Base-by-base conservation (phyloP, 2,329 filamentous ascomycete species). In the Paraconiothyrium sp. region DNA sequence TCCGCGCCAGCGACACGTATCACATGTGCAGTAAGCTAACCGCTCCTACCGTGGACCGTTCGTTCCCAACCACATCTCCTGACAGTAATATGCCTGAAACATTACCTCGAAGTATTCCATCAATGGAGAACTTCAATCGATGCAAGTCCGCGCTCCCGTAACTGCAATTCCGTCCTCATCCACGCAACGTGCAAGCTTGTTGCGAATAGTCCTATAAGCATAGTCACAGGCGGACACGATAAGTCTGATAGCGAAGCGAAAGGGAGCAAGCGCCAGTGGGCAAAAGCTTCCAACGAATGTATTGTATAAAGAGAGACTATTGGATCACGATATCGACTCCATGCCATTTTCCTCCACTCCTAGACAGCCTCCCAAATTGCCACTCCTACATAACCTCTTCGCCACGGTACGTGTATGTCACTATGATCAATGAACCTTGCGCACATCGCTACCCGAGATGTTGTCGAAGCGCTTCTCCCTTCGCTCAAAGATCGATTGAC, bases 251-350 rank as follows among this genome's bases (percentile, higher is more conserved):
- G 6, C 27, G 27, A 30, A 30, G 6, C 27, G 27, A 30, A 6
- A 30, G 27, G 6, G 4, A 30, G 27, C 6, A 6, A 30, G 27
- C 27, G 16, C 37, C 13, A 14, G 16, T n/a, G 41, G 5, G 9
- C 4, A 6, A 22, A 22, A 7, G 20, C 20, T 20, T 44, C 41
- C n/a, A n/a, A 9, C 41, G 27, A 49, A n/a, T 49, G 14, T 34
- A 49, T 49, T 34, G 7, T 34, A 4, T 35, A 49, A 49, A 2
- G 47, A 49, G 32, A 35, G 47, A 49, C 13, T 49, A n/a, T 49
- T 49, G 47, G 7, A 9, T n/a, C 20, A 44, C 41, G 10, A 44
- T 44, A 20, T 22, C n/a, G 22, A 20, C 16, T 44, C 41, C 10
- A n/a, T n/a, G 20, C 9, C 10, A 22, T 7, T 44, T 22, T 3